These are phyloP conservation scores for Dryadomyces quercivorus DNA, from an alignment of 2,329 filamentous ascomycete genomes.

Conservation along the genomic window DNA sequence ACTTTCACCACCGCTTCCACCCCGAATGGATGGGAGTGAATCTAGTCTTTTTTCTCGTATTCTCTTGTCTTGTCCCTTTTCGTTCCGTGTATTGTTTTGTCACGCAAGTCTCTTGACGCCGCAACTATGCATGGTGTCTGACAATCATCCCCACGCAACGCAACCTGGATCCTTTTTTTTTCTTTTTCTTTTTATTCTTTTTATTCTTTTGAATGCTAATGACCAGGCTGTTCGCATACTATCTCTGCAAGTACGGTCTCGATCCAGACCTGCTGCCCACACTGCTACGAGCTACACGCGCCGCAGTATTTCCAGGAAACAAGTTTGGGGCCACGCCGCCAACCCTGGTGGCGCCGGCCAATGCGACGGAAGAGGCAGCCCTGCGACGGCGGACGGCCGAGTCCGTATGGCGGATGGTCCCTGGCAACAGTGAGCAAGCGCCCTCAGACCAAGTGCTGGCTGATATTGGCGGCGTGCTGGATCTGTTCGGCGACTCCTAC, in stretches of 20 bases:
- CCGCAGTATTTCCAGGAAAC: constrained; percentile 78
- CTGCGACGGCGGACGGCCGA: constrained; percentile 33
- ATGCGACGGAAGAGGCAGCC: constrained; percentile 44
- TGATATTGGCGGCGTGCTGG: constrained; percentile 55
- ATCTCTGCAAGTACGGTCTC: constrained; percentile 43
- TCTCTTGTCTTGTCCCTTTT: background rate
- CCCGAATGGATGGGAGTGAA: background rate
- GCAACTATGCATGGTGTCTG: no score
- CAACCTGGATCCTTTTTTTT: no score
- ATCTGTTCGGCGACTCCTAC: constrained; percentile 69
- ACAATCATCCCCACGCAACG: no score
- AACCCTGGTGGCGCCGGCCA: constrained; percentile 46
- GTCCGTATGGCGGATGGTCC: background rate
- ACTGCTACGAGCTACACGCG: constrained; percentile 59
- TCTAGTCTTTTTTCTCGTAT: background rate
- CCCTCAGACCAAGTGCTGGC: constrained; percentile 24
- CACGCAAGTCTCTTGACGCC: no score
- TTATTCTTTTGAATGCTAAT: no score
- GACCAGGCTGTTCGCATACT: constrained; percentile 45
- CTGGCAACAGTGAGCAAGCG: background rate
- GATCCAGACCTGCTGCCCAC: constrained; percentile 52
- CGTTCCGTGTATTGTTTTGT: background rate
- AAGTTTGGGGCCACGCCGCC: constrained; percentile 45
- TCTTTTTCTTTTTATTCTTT: no score
- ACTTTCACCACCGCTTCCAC: background rate